These are phyloP conservation scores for Neurospora intermedia DNA, from an alignment of 495 filamentous ascomycete species.

Conservation along the genomic window DNA sequence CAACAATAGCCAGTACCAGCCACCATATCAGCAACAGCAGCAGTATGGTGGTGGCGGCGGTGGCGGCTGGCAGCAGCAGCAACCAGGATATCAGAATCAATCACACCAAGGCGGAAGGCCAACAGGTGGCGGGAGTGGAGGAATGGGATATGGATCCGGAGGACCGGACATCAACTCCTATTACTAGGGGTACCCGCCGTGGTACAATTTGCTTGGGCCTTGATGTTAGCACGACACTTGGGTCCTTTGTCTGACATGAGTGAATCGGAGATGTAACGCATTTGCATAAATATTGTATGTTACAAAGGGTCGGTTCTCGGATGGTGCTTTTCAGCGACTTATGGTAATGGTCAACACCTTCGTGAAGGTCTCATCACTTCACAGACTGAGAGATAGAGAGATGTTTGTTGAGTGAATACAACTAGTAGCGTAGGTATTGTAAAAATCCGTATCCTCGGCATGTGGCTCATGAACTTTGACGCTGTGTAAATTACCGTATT, in stretches of 20 bases:
- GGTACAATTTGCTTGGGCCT: neutral
- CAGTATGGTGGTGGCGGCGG: conserved; percentile 2
- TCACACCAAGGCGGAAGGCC: conserved; percentile 1
- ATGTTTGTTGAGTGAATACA: neutral
- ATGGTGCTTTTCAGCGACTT: neutral
- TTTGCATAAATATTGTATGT: neutral
- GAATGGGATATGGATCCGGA: conserved; percentile 2
- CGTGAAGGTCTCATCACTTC: neutral
- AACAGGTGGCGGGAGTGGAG: conserved; percentile 6
- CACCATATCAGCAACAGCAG: conserved; percentile 12
- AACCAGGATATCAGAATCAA: conserved; percentile 14
- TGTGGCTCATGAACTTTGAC: neutral
- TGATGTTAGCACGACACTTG: neutral
- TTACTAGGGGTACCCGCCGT: conserved; percentile 6
- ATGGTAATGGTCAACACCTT: neutral
- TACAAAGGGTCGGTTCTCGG: neutral
- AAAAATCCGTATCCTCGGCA: neutral
- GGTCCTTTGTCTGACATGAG: neutral
- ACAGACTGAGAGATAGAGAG: neutral
- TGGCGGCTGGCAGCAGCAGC: conserved; percentile 6
- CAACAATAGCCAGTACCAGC: conserved; percentile 15
- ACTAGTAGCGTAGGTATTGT: neutral
- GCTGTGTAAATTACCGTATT: neutral
- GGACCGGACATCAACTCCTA: conserved; percentile 16
- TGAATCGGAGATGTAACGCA: neutral